phyloP scores from a whole-genome alignment of 345 rosid genomes.

The Cardiospermum halicacabum region DNA sequence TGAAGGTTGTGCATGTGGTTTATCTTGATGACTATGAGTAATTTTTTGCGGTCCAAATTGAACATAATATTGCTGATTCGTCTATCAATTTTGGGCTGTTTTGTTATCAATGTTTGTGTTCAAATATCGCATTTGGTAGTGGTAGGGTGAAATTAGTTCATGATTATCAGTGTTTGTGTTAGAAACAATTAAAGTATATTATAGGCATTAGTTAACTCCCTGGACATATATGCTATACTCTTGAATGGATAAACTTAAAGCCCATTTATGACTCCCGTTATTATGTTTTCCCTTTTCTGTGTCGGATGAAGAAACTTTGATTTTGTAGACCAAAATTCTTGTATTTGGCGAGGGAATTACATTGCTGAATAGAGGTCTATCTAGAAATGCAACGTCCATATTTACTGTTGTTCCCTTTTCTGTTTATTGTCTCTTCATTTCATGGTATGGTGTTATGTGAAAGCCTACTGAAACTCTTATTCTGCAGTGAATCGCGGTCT shows the following conservation, averaged over 20 bases:
- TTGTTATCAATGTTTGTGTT: background rate
- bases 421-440: background rate
- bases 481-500: constrained; percentile 33
- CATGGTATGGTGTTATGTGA: background rate
- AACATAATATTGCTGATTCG: background rate
- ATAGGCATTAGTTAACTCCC: background rate
- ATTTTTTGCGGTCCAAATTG: background rate
- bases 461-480: constrained; percentile 4
- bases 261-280: background rate
- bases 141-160: background rate
- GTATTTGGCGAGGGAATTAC: background rate
- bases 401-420: background rate
- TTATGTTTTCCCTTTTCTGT: background rate
- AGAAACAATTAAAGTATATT: background rate
- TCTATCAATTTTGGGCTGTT: background rate
- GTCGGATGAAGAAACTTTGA: background rate
- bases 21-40: background rate
- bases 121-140: no score
- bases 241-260: background rate
- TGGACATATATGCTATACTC: background rate
- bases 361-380: background rate
- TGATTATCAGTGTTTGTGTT: background rate
- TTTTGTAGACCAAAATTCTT: background rate
- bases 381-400: background rate
- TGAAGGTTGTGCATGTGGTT: background rate